Base-by-base conservation (phyloP, 2,329 filamentous ascomycete species). In the Fusarium irregulare region DNA sequence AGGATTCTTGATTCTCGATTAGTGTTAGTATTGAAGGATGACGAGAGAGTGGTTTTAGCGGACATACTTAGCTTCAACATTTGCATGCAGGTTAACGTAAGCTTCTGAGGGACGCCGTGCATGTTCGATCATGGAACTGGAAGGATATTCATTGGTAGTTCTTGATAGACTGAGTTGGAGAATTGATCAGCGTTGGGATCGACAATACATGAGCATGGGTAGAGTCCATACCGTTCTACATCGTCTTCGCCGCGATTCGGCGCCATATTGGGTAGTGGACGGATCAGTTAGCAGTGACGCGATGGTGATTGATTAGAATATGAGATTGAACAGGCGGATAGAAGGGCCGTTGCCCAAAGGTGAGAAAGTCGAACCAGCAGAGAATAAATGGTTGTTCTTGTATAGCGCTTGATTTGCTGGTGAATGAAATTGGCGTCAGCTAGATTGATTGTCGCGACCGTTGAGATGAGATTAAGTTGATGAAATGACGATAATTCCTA, bases 41-140 rank as follows among this genome's bases (percentile, higher is more conserved):
- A 32, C 1, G 16, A 20, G 16, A 34, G 14, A 14, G 25, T 18
- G 14, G 8, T 18, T 28, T 4, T n/a, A 28, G 45, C 23, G 41
- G 13, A 77, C 81, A 25, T 75, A 85, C 83, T 80, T 83, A 60
- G 83, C 84, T 64, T 84, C 83, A 34, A 81, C 65, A 64, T 85
- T 85, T 60, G 80, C 73, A 66, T 84, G 83, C 42, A 85, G 79
- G 57, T 85, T 82, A 47, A 83, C 75, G 44, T 76, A 75, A n/a
- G 77, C 74, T 30, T 78, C 74, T 27, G 77, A 73, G 23, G 72
- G 66, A 48, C 73, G 77, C 25, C 70, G 75, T 23, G 79, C 81
- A 61, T 80, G 78, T 69, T 84, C 81, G 41, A 78, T 74, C 34
- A 76, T 77, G 34, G 77, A 74, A 53, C 77, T 75, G 20, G 72